These are phyloP conservation scores for Pichia sp. DNA, from an alignment of 1,139 yeast genomes.

Conservation along the genomic window DNA sequence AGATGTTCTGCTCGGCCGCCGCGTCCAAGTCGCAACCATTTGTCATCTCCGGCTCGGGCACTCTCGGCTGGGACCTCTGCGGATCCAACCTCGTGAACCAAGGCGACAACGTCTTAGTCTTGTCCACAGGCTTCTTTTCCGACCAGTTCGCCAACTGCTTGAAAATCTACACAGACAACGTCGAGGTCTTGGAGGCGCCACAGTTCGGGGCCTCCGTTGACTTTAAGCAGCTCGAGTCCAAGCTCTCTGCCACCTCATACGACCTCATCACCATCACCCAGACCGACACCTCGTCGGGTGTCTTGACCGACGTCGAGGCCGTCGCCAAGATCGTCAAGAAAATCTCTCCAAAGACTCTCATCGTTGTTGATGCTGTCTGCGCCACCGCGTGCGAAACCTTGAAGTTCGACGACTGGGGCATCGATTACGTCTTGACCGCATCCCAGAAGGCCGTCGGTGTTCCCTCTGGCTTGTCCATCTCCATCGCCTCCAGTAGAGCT, in stretches of 20 bases:
- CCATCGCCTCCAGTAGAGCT: constrained; percentile 74
- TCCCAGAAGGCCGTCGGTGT: constrained; percentile 95
- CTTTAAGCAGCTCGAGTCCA: constrained; percentile 44
- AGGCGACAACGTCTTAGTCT: constrained; percentile 68
- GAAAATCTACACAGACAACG: constrained; percentile 64
- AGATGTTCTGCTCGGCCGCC: constrained; percentile 60
- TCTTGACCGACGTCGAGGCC: constrained; percentile 65
- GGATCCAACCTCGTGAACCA: constrained; percentile 67
- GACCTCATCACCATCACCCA: constrained; percentile 81
- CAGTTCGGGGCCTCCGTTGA: constrained; percentile 67
- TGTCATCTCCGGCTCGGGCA: constrained; percentile 86
- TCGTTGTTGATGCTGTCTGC: constrained; percentile 92
- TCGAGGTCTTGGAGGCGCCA: constrained; percentile 62
- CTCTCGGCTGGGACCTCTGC: constrained; percentile 91
- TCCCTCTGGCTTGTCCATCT: constrained; percentile 85
- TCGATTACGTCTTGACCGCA: constrained; percentile 85
- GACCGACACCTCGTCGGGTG: constrained; percentile 95
- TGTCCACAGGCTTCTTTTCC: constrained; percentile 88
- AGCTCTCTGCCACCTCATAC: constrained; percentile 37
- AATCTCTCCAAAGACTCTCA: constrained; percentile 72
- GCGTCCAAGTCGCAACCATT: constrained; percentile 68
- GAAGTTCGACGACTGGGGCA: constrained; percentile 84
- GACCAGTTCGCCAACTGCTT: constrained; percentile 82
- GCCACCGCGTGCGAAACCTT: constrained; percentile 86
- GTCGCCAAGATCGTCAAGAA: constrained; percentile 58